These are phyloP conservation scores for Venturia asperata DNA, from an alignment of 2,329 filamentous ascomycete species.

Conservation along the genomic window DNA sequence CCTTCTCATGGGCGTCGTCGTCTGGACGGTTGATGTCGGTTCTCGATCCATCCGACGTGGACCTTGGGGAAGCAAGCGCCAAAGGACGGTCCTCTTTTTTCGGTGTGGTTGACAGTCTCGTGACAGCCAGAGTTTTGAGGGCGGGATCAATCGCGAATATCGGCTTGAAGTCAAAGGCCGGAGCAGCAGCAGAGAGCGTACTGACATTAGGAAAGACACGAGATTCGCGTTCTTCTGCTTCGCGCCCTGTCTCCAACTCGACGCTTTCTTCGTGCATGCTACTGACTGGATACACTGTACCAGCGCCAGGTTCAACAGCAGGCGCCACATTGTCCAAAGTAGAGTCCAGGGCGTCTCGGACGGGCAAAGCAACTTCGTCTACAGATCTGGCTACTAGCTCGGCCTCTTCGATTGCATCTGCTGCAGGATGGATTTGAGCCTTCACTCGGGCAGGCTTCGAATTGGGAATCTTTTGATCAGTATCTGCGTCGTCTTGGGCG, in stretches of 20 bases:
- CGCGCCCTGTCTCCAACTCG: not conserved
- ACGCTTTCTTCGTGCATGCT: slow-evolving; percentile 1
- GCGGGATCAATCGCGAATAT: slow-evolving; percentile 34
- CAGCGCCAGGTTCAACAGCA: not conserved
- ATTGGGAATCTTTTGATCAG: not conserved
- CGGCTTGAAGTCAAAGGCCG: slow-evolving; percentile 53
- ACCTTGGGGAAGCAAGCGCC: slow-evolving; percentile 4
- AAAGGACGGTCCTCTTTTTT: not conserved
- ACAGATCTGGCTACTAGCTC: not conserved
- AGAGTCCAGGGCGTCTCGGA: not conserved
- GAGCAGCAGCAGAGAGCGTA: slow-evolving; percentile 63
- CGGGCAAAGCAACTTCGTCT: slow-evolving; percentile 1
- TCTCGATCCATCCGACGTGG: slow-evolving; percentile 11
- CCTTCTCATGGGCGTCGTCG: not conserved
- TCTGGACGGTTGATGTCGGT: slow-evolving; percentile 2
- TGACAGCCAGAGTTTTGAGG: slow-evolving; percentile 27
- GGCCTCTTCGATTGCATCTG: not conserved
- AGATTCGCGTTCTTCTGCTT: not conserved
- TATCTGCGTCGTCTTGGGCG: not conserved
- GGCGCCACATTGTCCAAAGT: not conserved
- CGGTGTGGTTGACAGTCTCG: slow-evolving; percentile 25
- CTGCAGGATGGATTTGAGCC: not conserved
- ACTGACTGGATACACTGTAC: slow-evolving; percentile 10
- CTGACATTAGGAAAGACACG: slow-evolving; percentile 25
- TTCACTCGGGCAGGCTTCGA: not conserved